Base-by-base conservation (phyloP, 2,329 filamentous ascomycete genomes). In the Xylogone sp. region DNA sequence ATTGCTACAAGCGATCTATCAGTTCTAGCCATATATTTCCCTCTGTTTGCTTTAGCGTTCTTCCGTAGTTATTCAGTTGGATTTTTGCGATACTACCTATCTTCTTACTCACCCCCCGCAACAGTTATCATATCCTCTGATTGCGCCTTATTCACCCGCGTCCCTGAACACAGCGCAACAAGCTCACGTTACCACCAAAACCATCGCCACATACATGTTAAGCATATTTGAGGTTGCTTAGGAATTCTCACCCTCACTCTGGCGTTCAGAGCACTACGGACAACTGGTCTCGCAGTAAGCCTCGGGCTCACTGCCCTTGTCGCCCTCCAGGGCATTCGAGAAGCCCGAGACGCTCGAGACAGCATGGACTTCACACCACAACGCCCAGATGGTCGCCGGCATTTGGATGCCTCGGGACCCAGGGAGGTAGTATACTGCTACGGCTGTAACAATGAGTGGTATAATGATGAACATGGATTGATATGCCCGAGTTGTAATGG, bases 361-460 rank as follows among this genome's bases (percentile, higher is more conserved):
- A 39, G 10, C 10, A 66, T 67, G 65, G 63, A 65, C 45, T 56
- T 60, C 56, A 51, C 50, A 27, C 42, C 48, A 27, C 43, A 13
- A 21, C 43, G 42, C 21, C 44, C 52, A 20, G 45, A 21, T 13
- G 45, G 55, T 64, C 50, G 49, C 31, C 50, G 61, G 43, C 77
- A 75, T 61, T 74, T 84, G 52, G 77, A 81, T 65, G 75, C 76
- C 56, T 71, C 68, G 20, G 62, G 68, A 4, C 71, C 71, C 55
- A 76, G 82, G 56, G 88, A 96, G 65, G 82, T 93, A 57, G 86
- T 97, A 50, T 95, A 81, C 69, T 99, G 94, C 70, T 90, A 97
- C 70, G 73, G 78, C 54, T 97, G 94, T 72, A 68, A 79, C 48
- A 73, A 87, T 56, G 87, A 96, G 68, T 97, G 91, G 90, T 89